phyloP scores from a whole-genome alignment of 139 green algal genomes.

The Desmodesmus armatus region DNA sequence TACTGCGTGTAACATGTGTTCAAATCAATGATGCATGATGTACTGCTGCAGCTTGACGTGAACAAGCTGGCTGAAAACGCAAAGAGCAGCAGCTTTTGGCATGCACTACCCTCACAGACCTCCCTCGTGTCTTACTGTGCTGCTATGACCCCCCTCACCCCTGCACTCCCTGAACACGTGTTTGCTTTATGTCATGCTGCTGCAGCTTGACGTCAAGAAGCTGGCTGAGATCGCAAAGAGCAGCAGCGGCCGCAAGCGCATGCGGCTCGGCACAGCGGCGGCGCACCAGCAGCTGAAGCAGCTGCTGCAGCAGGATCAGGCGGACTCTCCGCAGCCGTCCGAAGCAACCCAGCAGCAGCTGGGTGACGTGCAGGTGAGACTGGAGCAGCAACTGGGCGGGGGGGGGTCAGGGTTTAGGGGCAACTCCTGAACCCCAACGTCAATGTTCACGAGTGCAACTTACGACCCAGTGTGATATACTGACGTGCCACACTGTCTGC shows the following conservation, averaged over 20 bases:
- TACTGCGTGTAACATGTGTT: too few species aligned
- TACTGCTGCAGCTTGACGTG: conserved; percentile 31
- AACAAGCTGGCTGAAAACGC: conserved; percentile 14
- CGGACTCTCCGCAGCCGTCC: background rate
- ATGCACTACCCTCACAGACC: too few species aligned
- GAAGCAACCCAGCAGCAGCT: background rate
- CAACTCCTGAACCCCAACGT: too few species aligned
- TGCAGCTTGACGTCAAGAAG: conserved; percentile 30
- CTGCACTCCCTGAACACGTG: too few species aligned
- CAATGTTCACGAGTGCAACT: too few species aligned
- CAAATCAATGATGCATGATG: background rate
- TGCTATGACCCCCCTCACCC: too few species aligned
- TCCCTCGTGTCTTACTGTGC: too few species aligned
- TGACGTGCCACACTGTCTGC: too few species aligned
- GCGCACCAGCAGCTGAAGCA: conserved; percentile 25
- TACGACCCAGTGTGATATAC: too few species aligned
- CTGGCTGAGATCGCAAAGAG: conserved; percentile 15
- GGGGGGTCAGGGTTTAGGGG: conserved; percentile 1
- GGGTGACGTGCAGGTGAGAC: background rate
- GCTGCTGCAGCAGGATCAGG: conserved; percentile 11
- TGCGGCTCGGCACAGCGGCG: conserved; percentile 30
- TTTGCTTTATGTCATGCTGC: background rate
- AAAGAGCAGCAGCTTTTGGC: background rate
- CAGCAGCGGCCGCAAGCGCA: conserved; percentile 37
- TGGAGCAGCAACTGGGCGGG: background rate